phyloP scores from a whole-genome alignment of 345 rosid species.

The Garcia nutans region DNA sequence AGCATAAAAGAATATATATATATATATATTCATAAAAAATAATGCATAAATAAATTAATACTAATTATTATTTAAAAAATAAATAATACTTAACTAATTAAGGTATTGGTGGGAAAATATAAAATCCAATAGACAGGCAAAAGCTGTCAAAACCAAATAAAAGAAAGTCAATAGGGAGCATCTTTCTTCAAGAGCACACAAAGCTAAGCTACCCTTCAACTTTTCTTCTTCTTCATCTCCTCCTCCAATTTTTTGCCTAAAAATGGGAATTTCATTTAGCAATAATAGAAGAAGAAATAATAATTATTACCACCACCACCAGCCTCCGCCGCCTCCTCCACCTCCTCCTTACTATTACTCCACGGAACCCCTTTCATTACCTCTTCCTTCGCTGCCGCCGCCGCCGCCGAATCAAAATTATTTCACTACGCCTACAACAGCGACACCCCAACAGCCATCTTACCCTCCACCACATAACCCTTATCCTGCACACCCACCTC shows the following conservation, averaged over 20 bases:
- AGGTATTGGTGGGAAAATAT: conserved; percentile 9
- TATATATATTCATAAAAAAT: too few species aligned
- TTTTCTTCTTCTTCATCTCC: background rate
- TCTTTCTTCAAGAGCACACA: conserved; percentile 6
- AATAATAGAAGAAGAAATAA: conserved; percentile 56
- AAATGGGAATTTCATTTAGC: conserved; percentile 80
- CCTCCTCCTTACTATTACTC: conserved; percentile 33
- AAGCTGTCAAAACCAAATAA: background rate
- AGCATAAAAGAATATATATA: too few species aligned
- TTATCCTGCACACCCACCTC: conserved; percentile 36
- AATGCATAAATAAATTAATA: too few species aligned
- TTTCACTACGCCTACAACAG: conserved; percentile 6
- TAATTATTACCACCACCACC: conserved; percentile 16
- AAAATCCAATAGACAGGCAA: background rate
- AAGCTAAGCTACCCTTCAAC: conserved; percentile 5
- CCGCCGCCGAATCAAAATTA: conserved; percentile 28
- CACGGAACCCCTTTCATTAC: conserved; percentile 7
- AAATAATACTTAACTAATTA: too few species aligned
- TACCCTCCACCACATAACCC: conserved; percentile 36
- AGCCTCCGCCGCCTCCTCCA: conserved; percentile 26
- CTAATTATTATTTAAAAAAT: too few species aligned
- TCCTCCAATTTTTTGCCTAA: background rate
- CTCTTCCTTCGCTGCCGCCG: conserved; percentile 40
- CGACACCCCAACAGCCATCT: conserved; percentile 14
- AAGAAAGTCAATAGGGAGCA: background rate